Evolutionary conservation across 495 filamentous ascomycete species (phyloP).

Genomic region (Xylaria castorea): DNA sequence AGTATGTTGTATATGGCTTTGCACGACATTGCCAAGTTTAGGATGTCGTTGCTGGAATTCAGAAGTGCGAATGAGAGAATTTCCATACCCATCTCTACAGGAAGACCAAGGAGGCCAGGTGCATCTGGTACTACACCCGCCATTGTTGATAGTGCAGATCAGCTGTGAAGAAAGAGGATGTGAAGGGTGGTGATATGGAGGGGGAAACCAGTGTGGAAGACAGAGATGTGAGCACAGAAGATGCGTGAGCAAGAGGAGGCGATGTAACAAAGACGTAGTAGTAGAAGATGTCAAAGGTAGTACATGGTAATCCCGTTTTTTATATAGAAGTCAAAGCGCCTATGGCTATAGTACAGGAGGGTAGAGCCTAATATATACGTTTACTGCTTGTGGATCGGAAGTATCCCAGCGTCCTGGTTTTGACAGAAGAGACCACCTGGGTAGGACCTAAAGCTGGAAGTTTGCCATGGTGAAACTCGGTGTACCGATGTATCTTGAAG

Average conservation of each 20-base stretch:
- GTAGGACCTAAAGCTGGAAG: not conserved
- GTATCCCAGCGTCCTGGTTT: too few relatives aligned
- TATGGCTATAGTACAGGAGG: too few relatives aligned
- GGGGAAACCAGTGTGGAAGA: not conserved
- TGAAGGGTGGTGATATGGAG: not conserved
- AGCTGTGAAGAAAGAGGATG: not conserved
- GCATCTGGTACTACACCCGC: not conserved
- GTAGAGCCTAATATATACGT: too few relatives aligned
- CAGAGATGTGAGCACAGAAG: not conserved
- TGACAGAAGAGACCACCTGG: too few relatives aligned
- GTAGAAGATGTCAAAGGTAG: too few relatives aligned
- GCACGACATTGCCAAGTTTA: not conserved
- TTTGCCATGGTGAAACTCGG: not conserved
- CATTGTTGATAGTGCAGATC: not conserved
- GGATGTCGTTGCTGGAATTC: not conserved
- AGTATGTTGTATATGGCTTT: not conserved
- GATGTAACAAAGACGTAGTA: not conserved
- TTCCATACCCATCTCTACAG: not conserved
- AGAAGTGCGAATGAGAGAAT: not conserved
- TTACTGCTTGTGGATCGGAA: too few relatives aligned
- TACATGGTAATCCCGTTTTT: too few relatives aligned
- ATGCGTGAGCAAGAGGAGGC: not conserved
- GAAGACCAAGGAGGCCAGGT: not conserved
- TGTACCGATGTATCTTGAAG: not conserved
- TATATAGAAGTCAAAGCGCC: too few relatives aligned